Conservation (phyloP, 345 rosid species). For the Brassica incana region DNA sequence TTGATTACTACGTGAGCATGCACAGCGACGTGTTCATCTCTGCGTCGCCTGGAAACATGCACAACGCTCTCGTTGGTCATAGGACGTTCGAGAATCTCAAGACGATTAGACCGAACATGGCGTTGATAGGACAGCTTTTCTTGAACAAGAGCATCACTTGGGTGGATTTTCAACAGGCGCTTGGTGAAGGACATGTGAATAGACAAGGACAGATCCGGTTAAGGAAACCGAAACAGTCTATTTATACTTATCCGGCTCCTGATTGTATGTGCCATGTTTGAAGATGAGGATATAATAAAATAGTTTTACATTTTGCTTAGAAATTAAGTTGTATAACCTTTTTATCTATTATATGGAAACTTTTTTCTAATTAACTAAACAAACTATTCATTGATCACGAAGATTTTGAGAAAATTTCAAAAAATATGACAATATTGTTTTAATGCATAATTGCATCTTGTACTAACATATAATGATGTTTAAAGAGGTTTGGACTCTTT, state of each 20-base stretch:
- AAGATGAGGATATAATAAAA: neutral
- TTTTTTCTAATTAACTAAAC: no score
- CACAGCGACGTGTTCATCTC: conserved; percentile 53
- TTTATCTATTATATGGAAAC: no score
- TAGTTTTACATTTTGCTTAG: neutral
- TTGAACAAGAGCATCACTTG: conserved; percentile 78
- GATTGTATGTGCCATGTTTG: conserved; percentile 85
- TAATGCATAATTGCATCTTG: no score
- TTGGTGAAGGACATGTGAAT: conserved; percentile 76
- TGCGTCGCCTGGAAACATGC: conserved; percentile 87
- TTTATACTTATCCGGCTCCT: conserved; percentile 94
- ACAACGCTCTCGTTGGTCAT: conserved; percentile 93
- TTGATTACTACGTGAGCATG: conserved; percentile 86
- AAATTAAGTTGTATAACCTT: neutral
- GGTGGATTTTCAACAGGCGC: conserved; percentile 71
- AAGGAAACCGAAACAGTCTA: conserved; percentile 75
- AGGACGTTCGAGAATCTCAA: conserved; percentile 74
- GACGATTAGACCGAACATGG: conserved; percentile 93
- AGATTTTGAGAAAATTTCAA: no score
- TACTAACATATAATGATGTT: no score
- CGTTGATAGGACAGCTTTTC: conserved; percentile 72
- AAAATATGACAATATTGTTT: no score
- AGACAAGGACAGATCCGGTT: conserved; percentile 81
- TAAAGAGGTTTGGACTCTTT: no score
- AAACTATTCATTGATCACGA: neutral